These are phyloP conservation scores for Austroboletus niveus DNA, from an alignment of 1,284 basidiomycete species.

Conservation along the genomic window DNA sequence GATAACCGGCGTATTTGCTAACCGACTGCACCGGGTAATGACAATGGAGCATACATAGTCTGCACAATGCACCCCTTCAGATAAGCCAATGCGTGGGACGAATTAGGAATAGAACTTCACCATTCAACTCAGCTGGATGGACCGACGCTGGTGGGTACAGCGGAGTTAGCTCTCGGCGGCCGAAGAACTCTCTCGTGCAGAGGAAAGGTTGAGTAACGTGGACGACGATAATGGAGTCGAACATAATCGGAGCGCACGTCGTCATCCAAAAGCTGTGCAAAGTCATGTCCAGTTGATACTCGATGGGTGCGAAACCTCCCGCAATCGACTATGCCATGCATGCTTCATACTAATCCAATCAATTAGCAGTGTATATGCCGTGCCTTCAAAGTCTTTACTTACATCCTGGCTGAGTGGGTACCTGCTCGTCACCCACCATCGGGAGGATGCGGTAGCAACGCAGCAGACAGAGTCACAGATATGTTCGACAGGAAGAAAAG, in stretches of 20 bases:
- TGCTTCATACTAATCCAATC: neutral
- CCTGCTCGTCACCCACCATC: conserved; percentile 19
- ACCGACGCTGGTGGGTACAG: neutral
- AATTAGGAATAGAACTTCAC: conserved; percentile 7
- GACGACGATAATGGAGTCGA: neutral
- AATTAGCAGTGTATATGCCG: conserved; percentile 20
- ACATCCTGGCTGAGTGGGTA: conserved; percentile 7
- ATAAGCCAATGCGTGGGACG: neutral
- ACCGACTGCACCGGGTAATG: conserved; percentile 1
- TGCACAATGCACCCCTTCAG: neutral
- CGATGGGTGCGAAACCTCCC: conserved; percentile 2
- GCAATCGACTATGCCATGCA: neutral
- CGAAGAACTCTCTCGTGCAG: neutral
- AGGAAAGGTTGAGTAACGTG: neutral
- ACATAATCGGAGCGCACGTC: conserved; percentile 1
- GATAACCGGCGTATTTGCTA: conserved; percentile 1
- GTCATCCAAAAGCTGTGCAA: conserved; percentile 24
- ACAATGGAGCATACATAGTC: neutral
- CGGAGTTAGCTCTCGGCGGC: neutral
- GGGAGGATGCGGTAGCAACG: conserved; percentile 17
- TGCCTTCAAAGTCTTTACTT: conserved; percentile 10
- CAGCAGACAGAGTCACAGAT: neutral
- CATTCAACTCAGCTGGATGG: neutral
- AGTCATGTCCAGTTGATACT: conserved; percentile 8
- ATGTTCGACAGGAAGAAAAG: neutral